Evolutionary conservation across 1,284 basidiomycete genomes (phyloP).

Genomic region (Melampsora americana): DNA sequence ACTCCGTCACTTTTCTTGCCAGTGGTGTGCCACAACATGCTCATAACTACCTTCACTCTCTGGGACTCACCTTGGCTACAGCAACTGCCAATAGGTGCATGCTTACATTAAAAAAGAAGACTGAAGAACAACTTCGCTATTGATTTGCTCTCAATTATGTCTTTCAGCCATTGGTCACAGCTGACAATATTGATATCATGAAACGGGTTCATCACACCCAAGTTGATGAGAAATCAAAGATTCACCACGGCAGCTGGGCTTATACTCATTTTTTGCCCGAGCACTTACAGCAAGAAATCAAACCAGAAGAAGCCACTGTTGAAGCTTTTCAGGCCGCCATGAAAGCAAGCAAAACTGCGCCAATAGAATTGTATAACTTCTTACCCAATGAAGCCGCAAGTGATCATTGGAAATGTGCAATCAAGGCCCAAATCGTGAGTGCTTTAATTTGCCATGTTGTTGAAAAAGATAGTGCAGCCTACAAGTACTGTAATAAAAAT

Average conservation of each 20-base stretch:
- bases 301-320: neutral
- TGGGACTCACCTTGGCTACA: neutral
- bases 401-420: neutral
- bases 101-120: neutral
- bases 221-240: neutral
- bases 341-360: neutral
- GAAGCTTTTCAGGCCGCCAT: neutral
- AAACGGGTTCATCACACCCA: constrained; percentile 2
- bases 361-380: constrained; percentile 1
- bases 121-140: neutral
- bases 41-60: constrained; percentile 16
- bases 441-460: constrained; percentile 2
- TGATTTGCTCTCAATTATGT: neutral
- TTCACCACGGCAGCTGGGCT: constrained; percentile 14
- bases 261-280: constrained; percentile 16
- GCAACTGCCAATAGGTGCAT: constrained; percentile 11
- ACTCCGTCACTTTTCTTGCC: constrained; percentile 5
- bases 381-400: neutral
- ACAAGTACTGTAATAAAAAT: neutral
- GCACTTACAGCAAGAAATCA: neutral
- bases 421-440: constrained; percentile 4
- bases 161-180: constrained; percentile 8
- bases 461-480: neutral
- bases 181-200: constrained; percentile 22
- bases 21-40: constrained; percentile 10